Evolutionary conservation across 2,329 filamentous ascomycete genomes (phyloP), one percentile per base, ranked within the genome.

Genomic region (Pseudonectria foliicola): DNA sequence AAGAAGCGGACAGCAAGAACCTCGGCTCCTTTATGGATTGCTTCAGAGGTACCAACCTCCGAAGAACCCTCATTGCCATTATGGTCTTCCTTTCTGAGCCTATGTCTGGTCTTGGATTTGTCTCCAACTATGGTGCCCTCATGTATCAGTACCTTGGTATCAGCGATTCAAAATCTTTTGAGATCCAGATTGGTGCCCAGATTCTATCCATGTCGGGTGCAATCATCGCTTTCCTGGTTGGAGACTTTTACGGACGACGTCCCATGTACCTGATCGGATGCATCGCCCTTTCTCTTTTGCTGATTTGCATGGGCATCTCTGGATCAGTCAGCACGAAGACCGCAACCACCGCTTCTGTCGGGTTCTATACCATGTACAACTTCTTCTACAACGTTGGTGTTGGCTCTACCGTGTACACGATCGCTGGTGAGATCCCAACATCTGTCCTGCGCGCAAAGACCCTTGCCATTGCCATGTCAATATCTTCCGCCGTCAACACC

Each of bases 51-150:
- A 47, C 54, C 3, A 64, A 74, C 33, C 52, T 64, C 2, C 56
- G 66, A 4, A 49, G 67, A 13, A 66, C 65, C 0, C 44, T 63
- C 16, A 61, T 68, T 25, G 56, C 63, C 40, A 53, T 61, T 18
- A 65, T 67, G 38, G 61, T 64, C 1, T 63, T 61, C 31, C 44
- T 61, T 4, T 40, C 71, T 7, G 65, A 68, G 1, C 56, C 61
- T 33, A 47, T 70, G 18, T 70, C 70, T 27, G 68, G 68, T 2
- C 53, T 71, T 2, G 54, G 60, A 0, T 53, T 73, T 7, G 52
- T 71, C 1, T 58, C 61, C 2, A 63, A 62, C 29, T 70, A 70
- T 27, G 62, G 60, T 25, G 39, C 56, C 3, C 45, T 61, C n/a
- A 53, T 57, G 26, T 56, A 55, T 25, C 53, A 56, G 27, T 56